A percentile compares a stretch with the other conserved stretches of the same genome.
Evolutionary conservation across 2,329 filamentous ascomycete species (phyloP).

Genomic region (Aaosphaeria pasadenensis): DNA sequence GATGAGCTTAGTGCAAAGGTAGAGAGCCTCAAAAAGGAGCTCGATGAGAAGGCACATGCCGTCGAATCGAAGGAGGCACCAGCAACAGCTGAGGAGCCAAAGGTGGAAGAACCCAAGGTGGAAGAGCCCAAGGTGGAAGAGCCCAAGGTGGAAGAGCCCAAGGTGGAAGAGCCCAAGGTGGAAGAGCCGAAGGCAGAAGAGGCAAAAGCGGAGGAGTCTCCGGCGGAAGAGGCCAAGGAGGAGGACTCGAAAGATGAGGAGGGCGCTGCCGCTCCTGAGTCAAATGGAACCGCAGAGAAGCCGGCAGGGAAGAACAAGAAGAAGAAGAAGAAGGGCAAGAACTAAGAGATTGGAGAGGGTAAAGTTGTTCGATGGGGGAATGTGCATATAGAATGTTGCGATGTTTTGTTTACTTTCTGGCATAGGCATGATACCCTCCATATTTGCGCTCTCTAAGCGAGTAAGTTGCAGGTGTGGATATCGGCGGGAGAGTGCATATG

Average conservation of each 20-base stretch:
- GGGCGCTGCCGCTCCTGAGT: not conserved
- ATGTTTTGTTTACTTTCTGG: not conserved
- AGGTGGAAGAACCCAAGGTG: not conserved
- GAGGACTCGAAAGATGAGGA: not conserved
- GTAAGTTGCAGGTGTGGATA: no score
- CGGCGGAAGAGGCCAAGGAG: not conserved
- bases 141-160: not conserved
- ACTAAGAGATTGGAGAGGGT: not conserved
- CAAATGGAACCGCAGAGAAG: not conserved
- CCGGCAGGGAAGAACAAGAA: not conserved
- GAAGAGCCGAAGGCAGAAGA: not conserved
- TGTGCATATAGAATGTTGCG: not conserved
- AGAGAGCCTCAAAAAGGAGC: not conserved
- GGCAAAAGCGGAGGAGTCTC: not conserved
- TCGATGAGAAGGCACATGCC: not conserved
- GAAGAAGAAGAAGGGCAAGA: not conserved
- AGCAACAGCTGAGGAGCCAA: not conserved
- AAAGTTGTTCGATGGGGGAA: not conserved
- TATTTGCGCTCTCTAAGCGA: not conserved
- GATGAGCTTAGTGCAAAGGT: not conserved
- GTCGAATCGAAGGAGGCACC: constrained; percentile 1
- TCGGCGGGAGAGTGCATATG: no score
- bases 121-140: not conserved
- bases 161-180: not conserved
- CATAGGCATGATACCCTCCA: constrained; percentile 3